These are phyloP conservation scores for Chlamydomonas incerta DNA, from an alignment of 139 green algal genomes.

Conservation along the genomic window DNA sequence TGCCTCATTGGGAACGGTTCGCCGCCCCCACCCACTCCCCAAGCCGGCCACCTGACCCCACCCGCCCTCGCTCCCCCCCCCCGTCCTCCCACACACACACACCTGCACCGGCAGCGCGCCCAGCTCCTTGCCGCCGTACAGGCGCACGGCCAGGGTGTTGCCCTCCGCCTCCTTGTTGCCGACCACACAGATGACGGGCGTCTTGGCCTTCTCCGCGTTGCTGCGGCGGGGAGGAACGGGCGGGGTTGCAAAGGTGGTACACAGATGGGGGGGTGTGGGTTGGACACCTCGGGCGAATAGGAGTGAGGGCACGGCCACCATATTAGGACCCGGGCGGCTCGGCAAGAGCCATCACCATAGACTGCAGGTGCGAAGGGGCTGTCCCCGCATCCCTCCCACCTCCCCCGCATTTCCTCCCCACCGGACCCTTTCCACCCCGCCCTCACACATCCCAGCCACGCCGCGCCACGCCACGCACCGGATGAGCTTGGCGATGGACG, in stretches of 20 bases:
- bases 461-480: slow-evolving; percentile 45
- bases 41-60: not conserved
- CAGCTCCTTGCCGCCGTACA: slow-evolving; percentile 74
- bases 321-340: too few relatives aligned
- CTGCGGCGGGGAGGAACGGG: slow-evolving; percentile 59
- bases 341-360: too few relatives aligned
- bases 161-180: slow-evolving; percentile 79
- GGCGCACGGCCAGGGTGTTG: slow-evolving; percentile 74
- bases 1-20: not conserved
- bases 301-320: too few relatives aligned
- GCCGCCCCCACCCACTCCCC: not conserved
- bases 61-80: not conserved
- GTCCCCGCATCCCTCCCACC: too few relatives aligned
- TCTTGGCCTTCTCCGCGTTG: slow-evolving; percentile 87
- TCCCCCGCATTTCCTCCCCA: too few relatives aligned
- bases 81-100: too few relatives aligned
- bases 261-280: too few relatives aligned
- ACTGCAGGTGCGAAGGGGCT: too few relatives aligned
- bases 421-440: too few relatives aligned
- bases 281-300: too few relatives aligned
- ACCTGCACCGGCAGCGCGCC: slow-evolving; percentile 57
- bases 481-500: slow-evolving; percentile 42
- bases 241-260: too few relatives aligned
- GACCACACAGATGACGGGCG: slow-evolving; percentile 88
- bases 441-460: not conserved